Conservation (phyloP, 1,284 basidiomycete genomes). For the Ustilago nuda region DNA sequence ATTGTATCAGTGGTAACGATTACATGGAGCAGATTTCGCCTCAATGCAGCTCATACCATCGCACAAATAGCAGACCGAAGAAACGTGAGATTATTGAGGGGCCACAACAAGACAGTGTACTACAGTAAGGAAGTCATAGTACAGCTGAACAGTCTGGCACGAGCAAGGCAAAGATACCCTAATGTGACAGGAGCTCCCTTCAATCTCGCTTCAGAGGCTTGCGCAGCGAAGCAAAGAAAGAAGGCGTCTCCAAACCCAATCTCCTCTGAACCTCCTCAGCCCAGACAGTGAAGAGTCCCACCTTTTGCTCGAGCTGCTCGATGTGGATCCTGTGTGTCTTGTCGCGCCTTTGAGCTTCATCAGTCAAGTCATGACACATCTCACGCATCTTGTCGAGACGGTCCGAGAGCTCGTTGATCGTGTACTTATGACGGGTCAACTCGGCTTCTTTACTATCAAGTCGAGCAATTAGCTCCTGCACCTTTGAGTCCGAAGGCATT, state of each 20-base stretch:
- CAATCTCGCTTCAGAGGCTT: constrained; percentile 38
- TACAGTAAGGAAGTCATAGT: not conserved
- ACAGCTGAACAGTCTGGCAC: not conserved
- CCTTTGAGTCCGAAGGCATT: not conserved
- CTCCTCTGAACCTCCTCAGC: constrained; percentile 47
- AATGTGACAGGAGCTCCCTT: not conserved
- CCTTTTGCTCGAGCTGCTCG: constrained; percentile 44
- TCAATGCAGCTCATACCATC: not conserved
- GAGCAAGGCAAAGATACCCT: not conserved
- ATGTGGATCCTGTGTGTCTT: constrained; percentile 40
- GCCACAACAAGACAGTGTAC: not conserved
- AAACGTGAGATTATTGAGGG: not conserved
- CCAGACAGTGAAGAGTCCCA: constrained; percentile 45
- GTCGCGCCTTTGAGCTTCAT: constrained; percentile 35
- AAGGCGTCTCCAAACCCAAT: constrained; percentile 36
- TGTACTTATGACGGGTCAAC: constrained; percentile 15
- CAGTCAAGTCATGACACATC: constrained; percentile 39
- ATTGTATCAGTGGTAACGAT: not conserved
- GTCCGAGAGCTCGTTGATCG: constrained; percentile 28
- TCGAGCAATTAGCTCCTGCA: constrained; percentile 10
- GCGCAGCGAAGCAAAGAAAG: constrained; percentile 43
- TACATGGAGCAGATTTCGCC: not conserved
- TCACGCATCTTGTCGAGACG: constrained; percentile 35
- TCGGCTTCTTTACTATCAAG: constrained; percentile 26
- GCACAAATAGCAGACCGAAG: not conserved